phyloP scores from a whole-genome alignment of 2,329 filamentous ascomycete species.

The Sporothrix inflata region DNA sequence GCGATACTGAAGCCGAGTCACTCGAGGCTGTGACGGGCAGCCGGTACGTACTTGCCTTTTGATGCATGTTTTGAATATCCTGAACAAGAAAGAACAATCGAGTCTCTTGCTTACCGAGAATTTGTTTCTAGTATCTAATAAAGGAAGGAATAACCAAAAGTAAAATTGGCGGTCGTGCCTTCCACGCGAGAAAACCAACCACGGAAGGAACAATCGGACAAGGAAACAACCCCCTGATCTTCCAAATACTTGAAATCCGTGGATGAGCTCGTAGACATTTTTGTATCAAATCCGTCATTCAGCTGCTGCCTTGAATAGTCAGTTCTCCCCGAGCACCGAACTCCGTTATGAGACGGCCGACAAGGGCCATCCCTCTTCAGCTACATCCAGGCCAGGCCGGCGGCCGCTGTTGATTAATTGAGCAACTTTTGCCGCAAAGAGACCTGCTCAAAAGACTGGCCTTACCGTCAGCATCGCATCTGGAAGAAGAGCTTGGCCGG shows the following conservation, averaged over 20 bases:
- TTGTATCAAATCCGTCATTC: not conserved
- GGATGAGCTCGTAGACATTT: not conserved
- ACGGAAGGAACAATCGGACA: not conserved
- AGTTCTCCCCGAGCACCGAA: not conserved
- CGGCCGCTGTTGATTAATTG: slow-evolving; percentile 1
- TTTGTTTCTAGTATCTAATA: not conserved
- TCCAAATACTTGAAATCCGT: not conserved
- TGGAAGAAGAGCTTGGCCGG: slow-evolving; percentile 10
- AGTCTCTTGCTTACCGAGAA: not conserved
- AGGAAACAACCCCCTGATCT: slow-evolving; percentile 1
- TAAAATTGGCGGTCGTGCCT: not conserved
- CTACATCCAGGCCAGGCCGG: not conserved
- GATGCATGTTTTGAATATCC: not conserved
- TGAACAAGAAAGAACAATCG: not conserved
- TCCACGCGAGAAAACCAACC: not conserved
- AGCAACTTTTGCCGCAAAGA: slow-evolving; percentile 25
- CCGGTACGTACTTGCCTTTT: not conserved
- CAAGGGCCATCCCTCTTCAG: slow-evolving; percentile 10
- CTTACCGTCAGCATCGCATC: not conserved
- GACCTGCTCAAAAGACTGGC: not conserved
- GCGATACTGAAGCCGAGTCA: not conserved
- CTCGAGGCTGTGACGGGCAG: not conserved
- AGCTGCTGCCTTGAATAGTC: not conserved
- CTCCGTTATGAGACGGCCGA: not conserved
- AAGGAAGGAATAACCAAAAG: slow-evolving; percentile 5